Conservation (phyloP, 2,329 filamentous ascomycete species). For the Aspergillus unguis region DNA sequence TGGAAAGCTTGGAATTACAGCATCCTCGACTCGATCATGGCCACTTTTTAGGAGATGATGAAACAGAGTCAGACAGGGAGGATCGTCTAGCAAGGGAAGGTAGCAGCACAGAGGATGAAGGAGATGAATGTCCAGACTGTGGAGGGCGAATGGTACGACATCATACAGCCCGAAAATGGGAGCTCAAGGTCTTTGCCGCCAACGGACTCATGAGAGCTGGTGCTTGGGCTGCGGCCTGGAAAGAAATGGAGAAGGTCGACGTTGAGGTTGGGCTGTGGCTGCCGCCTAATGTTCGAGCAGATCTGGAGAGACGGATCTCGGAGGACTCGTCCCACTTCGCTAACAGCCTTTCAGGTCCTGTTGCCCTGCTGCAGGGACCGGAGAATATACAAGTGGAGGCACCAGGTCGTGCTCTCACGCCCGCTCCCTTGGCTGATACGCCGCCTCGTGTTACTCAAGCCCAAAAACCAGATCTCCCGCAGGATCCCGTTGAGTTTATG, state of each 20-base stretch:
- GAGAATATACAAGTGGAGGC: constrained; percentile 17
- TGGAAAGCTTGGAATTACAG: constrained; percentile 59
- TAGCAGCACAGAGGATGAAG: constrained; percentile 38
- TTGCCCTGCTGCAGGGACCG: constrained; percentile 13
- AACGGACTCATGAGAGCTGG: constrained; percentile 91
- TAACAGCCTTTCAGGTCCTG: constrained; percentile 8
- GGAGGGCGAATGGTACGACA: constrained; percentile 46
- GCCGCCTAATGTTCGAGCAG: constrained; percentile 50
- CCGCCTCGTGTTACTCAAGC: not conserved
- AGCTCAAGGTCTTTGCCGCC: constrained; percentile 84
- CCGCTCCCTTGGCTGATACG: not conserved
- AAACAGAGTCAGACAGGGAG: constrained; percentile 25
- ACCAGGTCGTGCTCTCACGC: not conserved
- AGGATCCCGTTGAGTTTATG: not conserved
- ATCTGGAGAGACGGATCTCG: constrained; percentile 45
- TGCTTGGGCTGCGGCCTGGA: constrained; percentile 92
- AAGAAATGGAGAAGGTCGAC: constrained; percentile 97
- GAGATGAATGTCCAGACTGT: constrained; percentile 51
- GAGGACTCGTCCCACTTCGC: constrained; percentile 35
- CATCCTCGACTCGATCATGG: constrained; percentile 56
- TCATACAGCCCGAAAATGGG: constrained; percentile 52
- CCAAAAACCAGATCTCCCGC: constrained; percentile 1
- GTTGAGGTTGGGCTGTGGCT: constrained; percentile 79
- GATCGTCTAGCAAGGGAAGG: constrained; percentile 29
- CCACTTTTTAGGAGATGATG: constrained; percentile 50